Evolutionary conservation across 495 filamentous ascomycete genomes (phyloP), one percentile per base, ranked within the genome.

Genomic region (Astrocystis sublimbata): DNA sequence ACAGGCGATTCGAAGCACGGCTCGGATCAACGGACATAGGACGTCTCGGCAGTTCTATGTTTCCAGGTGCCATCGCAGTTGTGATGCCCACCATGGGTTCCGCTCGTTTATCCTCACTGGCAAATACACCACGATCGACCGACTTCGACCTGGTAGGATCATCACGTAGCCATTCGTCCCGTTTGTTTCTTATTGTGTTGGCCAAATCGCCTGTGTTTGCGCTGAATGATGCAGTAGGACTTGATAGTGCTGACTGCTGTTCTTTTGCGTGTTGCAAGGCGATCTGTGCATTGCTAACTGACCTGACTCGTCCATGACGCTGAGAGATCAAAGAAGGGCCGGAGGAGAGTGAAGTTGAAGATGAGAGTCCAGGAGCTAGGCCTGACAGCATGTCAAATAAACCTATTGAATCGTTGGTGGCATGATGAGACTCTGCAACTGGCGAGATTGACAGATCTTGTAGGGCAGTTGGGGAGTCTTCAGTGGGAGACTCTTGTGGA

Each of bases 41-140:
- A 36, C 80, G 68, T 36, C 67, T 76, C 7, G 84, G 75, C 26
- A 76, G 74, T 35, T 87, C 81, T 45, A 89, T 72, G 58, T 81
- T 85, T 6, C 88, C 88, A n/a, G 83, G 79, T 1, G 87, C 87
- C 42, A 86, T 75, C 4, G 85, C 81, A 30, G 79, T 84, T 62
- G 82, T 89, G 43, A 89, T 65, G 21, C 85, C 83, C 19, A 89
- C 76, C 64, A 79, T 86, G 13, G 89, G 81, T 60, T 86, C 88
- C 21, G 86, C 83, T 65, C 84, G 86, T 63, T 84, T 85, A 59
- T 90, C 85, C 49, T 68, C 72, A 60, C 74, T 80, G 15, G 80
- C 81, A 46, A 86, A 76, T 26, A 85, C 68, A 2, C 77, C 79
- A 21, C 83, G 70, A 55, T 90, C 87, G 13, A 84, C 81, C 1